Evolutionary conservation across 371 early-diverging fungal genomes (phyloP), one percentile per base, ranked within the genome.

Genomic region (Mucor ambiguus): DNA sequence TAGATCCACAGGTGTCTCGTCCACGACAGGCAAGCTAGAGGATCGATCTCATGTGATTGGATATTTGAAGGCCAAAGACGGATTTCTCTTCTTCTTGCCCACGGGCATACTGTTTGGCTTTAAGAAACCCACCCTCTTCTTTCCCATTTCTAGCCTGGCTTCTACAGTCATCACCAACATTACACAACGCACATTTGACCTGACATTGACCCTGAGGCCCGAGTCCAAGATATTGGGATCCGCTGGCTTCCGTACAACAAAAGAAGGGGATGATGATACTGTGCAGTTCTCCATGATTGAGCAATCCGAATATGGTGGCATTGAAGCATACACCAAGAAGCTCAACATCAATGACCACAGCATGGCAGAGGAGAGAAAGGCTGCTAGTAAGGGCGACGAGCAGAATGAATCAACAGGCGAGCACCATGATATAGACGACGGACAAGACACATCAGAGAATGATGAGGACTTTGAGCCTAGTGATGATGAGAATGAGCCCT

Each of bases 71-170:
- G 78, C 76, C 6, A 81, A 79, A 41, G 82, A 85, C 48, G 85
- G 84, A 10, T 69, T 60, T 30, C 63, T 89, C 12, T 89, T 80
- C 68, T 81, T 86, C 56, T 67, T 89, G 20, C 78, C 84, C 2
- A 57, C 71, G 1, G 87, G 88, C 24, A 73, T 89, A 6, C 73
- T 89, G n/a, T 88, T 77, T 70, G 90, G 90, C 5, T 85, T 87
- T 67, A 87, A 85, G 62, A 88, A 86, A 55, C 90, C 90, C 2
- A 70, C 83, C 4, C 30, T 83, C 8, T 82, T 84, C 57, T 67
- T 87, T 37, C 85, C 85, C 0, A 56, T 77, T 20, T 16, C 68
- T 1, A 62, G 67, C 16, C 64, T 89, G 4, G 61, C 69, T 1
- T 67, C 75, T 12, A 76, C 79, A 8, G 75, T 74, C 3, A 71